Conservation (phyloP, 805 yeast genomes). For the Barnettozyma botsteinii region DNA sequence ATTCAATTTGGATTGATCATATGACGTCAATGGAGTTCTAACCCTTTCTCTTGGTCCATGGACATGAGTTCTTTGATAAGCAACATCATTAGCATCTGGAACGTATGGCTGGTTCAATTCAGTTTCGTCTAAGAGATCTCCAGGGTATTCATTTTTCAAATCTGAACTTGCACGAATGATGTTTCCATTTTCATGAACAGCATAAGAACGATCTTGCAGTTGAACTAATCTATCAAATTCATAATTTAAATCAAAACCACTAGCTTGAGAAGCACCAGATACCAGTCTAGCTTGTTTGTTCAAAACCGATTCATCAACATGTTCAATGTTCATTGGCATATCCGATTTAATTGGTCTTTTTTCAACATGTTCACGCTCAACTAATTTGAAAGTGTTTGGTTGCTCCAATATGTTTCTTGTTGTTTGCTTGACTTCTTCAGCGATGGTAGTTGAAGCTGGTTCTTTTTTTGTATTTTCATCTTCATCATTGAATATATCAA, state of each 20-base stretch:
- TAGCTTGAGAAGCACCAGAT: conserved; percentile 14
- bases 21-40: conserved; percentile 18
- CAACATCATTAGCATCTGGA: conserved; percentile 10
- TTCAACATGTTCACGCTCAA: conserved; percentile 2
- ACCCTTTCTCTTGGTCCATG: conserved; percentile 6
- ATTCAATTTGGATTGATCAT: conserved; percentile 14
- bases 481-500: conserved; percentile 2
- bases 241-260: conserved; percentile 15
- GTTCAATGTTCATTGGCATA: not conserved
- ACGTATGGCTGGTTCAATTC: conserved; percentile 14
- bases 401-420: not conserved
- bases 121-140: not conserved
- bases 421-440: not conserved
- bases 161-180: conserved; percentile 9
- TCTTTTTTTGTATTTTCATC: no score
- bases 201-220: conserved; percentile 14
- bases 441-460: no score
- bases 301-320: not conserved
- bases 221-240: conserved; percentile 21
- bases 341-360: conserved; percentile 2
- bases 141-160: not conserved
- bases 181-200: conserved; percentile 14
- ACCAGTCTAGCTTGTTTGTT: conserved; percentile 7
- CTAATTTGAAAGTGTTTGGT: conserved; percentile 4
- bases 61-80: conserved; percentile 5